These are phyloP conservation scores for Lachancea waltii DNA, from an alignment of 805 yeast species.

Conservation along the genomic window DNA sequence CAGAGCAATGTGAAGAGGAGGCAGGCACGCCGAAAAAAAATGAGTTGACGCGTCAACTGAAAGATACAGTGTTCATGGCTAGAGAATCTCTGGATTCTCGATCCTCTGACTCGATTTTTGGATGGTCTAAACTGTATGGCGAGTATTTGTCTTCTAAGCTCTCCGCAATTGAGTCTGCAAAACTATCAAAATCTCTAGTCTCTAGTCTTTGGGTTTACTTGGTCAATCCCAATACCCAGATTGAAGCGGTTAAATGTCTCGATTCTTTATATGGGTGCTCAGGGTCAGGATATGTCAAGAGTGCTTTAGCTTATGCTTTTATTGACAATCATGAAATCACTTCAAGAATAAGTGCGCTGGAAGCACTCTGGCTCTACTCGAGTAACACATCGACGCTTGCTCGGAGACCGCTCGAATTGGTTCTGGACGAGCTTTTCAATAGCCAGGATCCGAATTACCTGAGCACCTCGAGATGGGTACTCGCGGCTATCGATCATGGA, in stretches of 20 bases:
- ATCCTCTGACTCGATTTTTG: conserved; percentile 18
- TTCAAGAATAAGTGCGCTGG: conserved; percentile 48
- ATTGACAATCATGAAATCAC: conserved; percentile 35
- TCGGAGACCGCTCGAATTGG: conserved; percentile 55
- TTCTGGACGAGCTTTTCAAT: conserved; percentile 56
- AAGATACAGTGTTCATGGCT: conserved; percentile 21
- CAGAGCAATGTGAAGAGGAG: too few species aligned
- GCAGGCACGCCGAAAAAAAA: too few species aligned
- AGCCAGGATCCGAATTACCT: conserved; percentile 39
- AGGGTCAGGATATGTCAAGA: conserved; percentile 57
- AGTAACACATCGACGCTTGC: conserved; percentile 34
- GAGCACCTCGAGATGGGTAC: conserved; percentile 45
- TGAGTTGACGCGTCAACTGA: too few species aligned
- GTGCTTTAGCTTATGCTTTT: conserved; percentile 57
- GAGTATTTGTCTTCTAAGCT: conserved; percentile 26
- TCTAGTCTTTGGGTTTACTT: conserved; percentile 52
- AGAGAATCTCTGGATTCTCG: conserved; percentile 11
- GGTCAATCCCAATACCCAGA: conserved; percentile 47
- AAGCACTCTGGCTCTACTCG: conserved; percentile 71
- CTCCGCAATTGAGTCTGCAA: conserved; percentile 20
- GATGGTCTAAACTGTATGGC: conserved; percentile 29
- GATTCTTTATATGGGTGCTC: conserved; percentile 54
- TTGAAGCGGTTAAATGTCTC: conserved; percentile 61
- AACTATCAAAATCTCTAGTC: conserved; percentile 25
- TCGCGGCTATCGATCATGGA: conserved; percentile 42